Percentiles rank a stretch among this genome's conserved stretches.
phyloP scores from a whole-genome alignment of 2,329 filamentous ascomycete genomes.

The Periconia sp. region DNA sequence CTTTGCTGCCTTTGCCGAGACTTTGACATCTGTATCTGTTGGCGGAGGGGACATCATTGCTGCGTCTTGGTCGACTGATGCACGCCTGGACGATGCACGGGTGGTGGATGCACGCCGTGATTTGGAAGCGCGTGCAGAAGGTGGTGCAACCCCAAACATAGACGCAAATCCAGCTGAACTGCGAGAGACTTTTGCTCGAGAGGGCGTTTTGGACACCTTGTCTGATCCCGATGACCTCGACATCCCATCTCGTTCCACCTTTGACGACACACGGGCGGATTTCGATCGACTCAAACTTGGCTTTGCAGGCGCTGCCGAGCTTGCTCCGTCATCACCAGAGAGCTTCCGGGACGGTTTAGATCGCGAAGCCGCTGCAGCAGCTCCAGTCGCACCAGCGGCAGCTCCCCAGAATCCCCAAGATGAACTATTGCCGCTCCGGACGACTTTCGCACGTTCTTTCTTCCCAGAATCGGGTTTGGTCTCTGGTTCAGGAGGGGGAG shows the following conservation, averaged over 20 bases:
- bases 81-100: conserved; percentile 65
- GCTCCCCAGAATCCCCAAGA: conserved; percentile 80
- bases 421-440: conserved; percentile 63
- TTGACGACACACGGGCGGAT: conserved; percentile 51
- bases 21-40: conserved; percentile 61
- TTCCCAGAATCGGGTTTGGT: conserved; percentile 55
- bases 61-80: conserved; percentile 66
- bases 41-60: conserved; percentile 73
- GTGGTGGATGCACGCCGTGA: conserved; percentile 64
- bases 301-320: conserved; percentile 33
- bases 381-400: conserved; percentile 29
- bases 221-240: conserved; percentile 72
- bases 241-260: conserved; percentile 62
- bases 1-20: conserved; percentile 77
- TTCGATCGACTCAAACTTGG: conserved; percentile 57
- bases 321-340: conserved; percentile 34
- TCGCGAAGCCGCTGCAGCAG: conserved; percentile 39
- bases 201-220: conserved; percentile 58
- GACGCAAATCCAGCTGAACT: conserved; percentile 62
- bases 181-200: conserved; percentile 55
- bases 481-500: conserved; percentile 46
- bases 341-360: conserved; percentile 42
- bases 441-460: conserved; percentile 77
- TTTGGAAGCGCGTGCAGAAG: conserved; percentile 63
- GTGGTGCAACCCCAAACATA: conserved; percentile 58